Percentiles rank a stretch among this genome's conserved stretches.
These are phyloP conservation scores for Thelonectria blattea DNA, from an alignment of 2,329 filamentous ascomycete genomes.

Conservation along the genomic window DNA sequence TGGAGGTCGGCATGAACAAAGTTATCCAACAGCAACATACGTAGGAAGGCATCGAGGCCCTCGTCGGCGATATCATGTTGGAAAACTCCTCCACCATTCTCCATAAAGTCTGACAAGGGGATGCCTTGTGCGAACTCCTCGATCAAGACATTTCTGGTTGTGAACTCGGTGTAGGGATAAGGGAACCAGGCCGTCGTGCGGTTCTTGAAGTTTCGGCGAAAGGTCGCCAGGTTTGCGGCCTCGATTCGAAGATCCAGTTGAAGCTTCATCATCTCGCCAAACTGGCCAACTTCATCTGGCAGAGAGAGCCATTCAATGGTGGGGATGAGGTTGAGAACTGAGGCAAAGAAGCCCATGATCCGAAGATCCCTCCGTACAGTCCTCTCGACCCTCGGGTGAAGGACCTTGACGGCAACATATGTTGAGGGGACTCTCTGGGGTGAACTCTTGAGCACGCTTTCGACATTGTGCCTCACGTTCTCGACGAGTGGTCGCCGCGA, in stretches of 20 bases:
- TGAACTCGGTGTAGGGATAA: constrained; percentile 90
- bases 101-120: constrained; percentile 85
- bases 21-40: constrained; percentile 96
- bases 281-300: constrained; percentile 91
- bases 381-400: constrained; percentile 90
- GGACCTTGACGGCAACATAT: constrained; percentile 94
- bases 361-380: constrained; percentile 87
- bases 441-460: constrained; percentile 83
- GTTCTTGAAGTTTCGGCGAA: constrained; percentile 88
- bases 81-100: constrained; percentile 90
- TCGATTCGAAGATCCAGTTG: constrained; percentile 96
- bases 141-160: constrained; percentile 87
- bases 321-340: constrained; percentile 81
- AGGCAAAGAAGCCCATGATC: constrained; percentile 94
- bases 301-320: constrained; percentile 98
- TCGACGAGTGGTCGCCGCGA: constrained; percentile 60
- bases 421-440: constrained; percentile 85
- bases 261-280: constrained; percentile 98
- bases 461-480: constrained; percentile 80
- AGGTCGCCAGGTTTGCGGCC: constrained; percentile 84
- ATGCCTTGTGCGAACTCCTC: constrained; percentile 97
- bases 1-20: constrained; percentile 97
- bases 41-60: constrained; percentile 91
- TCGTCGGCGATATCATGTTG: constrained; percentile 94
- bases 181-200: constrained; percentile 96